Evolutionary conservation across 495 filamentous ascomycete genomes (phyloP).

Genomic region (Neurospora sp.): DNA sequence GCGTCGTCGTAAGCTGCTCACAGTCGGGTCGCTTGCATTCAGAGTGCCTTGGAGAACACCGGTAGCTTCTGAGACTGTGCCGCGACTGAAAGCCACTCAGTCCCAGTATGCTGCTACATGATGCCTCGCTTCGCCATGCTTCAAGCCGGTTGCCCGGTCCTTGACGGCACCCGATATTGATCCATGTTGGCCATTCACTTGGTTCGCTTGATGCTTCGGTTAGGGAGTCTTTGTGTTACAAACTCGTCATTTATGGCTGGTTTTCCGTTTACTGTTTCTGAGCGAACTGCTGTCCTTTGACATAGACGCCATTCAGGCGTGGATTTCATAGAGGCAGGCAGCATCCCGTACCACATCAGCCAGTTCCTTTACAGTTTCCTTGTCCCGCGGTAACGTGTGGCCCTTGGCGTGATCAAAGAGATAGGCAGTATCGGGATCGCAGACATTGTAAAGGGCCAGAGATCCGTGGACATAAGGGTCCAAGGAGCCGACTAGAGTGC

Average conservation of each 20-base stretch:
- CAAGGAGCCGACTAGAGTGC: constrained; percentile 36
- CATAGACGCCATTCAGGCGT: neutral
- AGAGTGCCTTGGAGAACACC: neutral
- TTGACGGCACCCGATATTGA: neutral
- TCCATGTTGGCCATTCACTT: neutral
- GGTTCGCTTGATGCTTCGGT: neutral
- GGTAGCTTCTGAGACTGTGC: neutral
- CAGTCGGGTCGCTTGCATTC: neutral
- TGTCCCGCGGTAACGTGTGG: constrained; percentile 43
- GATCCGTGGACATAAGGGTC: constrained; percentile 48
- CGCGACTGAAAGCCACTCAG: neutral
- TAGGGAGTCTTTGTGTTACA: neutral
- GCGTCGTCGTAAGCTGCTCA: neutral
- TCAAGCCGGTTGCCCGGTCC: neutral
- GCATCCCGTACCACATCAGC: constrained; percentile 34
- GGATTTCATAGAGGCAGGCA: constrained; percentile 19
- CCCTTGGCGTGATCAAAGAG: constrained; percentile 51
- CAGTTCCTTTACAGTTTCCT: constrained; percentile 39
- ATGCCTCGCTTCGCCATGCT: neutral
- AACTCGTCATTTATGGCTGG: neutral
- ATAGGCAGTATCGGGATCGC: constrained; percentile 44
- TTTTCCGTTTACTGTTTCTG: neutral
- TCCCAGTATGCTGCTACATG: neutral
- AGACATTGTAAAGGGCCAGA: constrained; percentile 49
- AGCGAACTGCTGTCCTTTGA: neutral